Evolutionary conservation across 257 asterid genomes (phyloP), one percentile per base, ranked within the genome.

Genomic region (Solanum ossicruentum): DNA sequence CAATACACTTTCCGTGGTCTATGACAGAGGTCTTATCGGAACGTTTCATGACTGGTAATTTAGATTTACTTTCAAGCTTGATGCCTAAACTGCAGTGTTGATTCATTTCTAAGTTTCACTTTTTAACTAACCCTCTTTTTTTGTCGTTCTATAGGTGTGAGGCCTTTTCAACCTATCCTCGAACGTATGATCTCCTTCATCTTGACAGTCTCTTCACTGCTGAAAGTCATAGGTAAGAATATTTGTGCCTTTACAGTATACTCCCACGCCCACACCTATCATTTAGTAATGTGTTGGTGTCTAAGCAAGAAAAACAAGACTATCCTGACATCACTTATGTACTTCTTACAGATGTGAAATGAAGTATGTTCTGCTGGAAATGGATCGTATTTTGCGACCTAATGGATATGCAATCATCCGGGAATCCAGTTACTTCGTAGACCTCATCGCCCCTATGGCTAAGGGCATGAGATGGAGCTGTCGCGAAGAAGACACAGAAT

Each of bases 101-200:
- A 49, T 66, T 41, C 45, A 39, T 82, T 60, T 51, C 28, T 26
- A n/a, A 17, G 26, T 84, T 20, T 16, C 51, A 75, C 8, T 61
- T 63, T 39, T 82, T 61, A 56, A 58, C 61, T 87, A 83, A 83
- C 78, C 41, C 73, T 69, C 61, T 77, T 49, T 85, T 6, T 7
- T 82, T 36, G 85, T 84, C 10, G 58, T 78, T 52, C 61, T 28
- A 28, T 79, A 96, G 99, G 99, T 96, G 99, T 63, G 99, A 96
- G 90, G 95, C 99, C 47, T 96, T 96, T 91, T 96, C 99, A 20
- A 96, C 99, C 12, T 96, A 96, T 89, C 99, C 99, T 84, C 93
- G 99, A 69, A 96, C 99, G 1, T 96, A 96, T 18, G 99, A 96
- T 88, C 94, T 96, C 67, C 96, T 96, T 86, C 99, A 96, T 85